phyloP scores from a whole-genome alignment of 768 basidiomycete genomes.

The Termitomyces heimii region DNA sequence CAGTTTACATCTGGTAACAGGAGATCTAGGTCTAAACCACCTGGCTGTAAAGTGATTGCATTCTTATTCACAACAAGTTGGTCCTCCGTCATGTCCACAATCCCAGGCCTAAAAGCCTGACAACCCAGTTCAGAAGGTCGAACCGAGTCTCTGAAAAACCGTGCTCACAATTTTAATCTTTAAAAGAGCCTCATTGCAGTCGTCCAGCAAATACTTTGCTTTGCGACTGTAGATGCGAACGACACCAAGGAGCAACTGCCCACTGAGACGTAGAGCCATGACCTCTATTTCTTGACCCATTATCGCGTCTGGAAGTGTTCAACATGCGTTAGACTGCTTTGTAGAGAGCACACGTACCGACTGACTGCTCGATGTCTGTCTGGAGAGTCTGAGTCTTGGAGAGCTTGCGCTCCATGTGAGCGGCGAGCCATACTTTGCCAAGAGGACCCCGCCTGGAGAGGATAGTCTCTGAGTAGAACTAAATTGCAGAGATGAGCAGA shows the following conservation, averaged over 20 bases:
- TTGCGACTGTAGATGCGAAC: conserved; percentile 97
- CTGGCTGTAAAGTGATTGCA: conserved; percentile 80
- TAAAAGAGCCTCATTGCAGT: conserved; percentile 93
- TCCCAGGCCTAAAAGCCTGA: conserved; percentile 90
- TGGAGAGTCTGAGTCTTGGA: conserved; percentile 93
- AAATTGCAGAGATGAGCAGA: conserved; percentile 8
- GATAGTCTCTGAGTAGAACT: conserved; percentile 95
- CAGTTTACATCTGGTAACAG: conserved; percentile 78
- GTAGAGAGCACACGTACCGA: conserved; percentile 47
- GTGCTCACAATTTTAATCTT: conserved; percentile 86
- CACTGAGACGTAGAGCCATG: conserved; percentile 95
- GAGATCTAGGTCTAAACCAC: conserved; percentile 74
- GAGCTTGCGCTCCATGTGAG: conserved; percentile 97
- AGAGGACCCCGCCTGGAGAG: conserved; percentile 90
- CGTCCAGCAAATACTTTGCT: conserved; percentile 95
- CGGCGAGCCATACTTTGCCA: conserved; percentile 97
- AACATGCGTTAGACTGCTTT: not conserved
- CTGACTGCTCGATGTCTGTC: conserved; percentile 92
- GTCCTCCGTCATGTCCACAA: conserved; percentile 96
- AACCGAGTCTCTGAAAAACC: not conserved
- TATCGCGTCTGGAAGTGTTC: conserved; percentile 61
- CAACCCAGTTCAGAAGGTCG: conserved; percentile 2
- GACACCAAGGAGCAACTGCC: conserved; percentile 93
- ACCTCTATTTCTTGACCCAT: conserved; percentile 89
- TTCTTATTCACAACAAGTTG: conserved; percentile 83